These are phyloP conservation scores for Paecilomyces sp. DNA, from an alignment of 2,329 filamentous ascomycete species.

Conservation along the genomic window DNA sequence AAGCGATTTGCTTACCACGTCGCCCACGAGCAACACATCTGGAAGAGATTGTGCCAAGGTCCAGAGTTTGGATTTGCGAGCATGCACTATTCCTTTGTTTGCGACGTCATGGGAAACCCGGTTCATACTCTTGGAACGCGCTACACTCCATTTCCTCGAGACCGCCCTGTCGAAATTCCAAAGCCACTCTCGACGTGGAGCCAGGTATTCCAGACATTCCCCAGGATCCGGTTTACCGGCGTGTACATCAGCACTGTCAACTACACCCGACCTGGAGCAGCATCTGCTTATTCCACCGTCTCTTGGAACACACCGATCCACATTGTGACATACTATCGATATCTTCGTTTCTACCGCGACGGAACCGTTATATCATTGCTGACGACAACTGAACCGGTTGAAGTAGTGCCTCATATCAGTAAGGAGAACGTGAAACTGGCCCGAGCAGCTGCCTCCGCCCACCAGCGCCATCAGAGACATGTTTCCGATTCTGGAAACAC, in stretches of 20 bases:
- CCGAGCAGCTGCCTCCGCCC: conserved; percentile 17
- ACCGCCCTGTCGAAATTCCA: conserved; percentile 22
- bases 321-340: conserved; percentile 97
- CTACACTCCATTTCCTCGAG: conserved; percentile 29
- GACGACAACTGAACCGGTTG: conserved; percentile 72
- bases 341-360: conserved; percentile 89
- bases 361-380: conserved; percentile 75
- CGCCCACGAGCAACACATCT: conserved; percentile 74
- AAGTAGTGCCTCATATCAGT: conserved; percentile 78
- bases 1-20: conserved; percentile 82
- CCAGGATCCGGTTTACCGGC: conserved; percentile 87
- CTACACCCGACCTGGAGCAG: conserved; percentile 77
- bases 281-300: conserved; percentile 56
- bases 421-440: conserved; percentile 55
- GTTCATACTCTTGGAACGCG: conserved; percentile 23
- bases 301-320: conserved; percentile 80
- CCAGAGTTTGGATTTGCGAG: conserved; percentile 67
- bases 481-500: conserved; percentile 33
- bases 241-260: conserved; percentile 97
- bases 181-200: conserved; percentile 45
- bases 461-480: conserved; percentile 31
- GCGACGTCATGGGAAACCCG: conserved; percentile 46
- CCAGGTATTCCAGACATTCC: conserved; percentile 71
- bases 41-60: conserved; percentile 68
- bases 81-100: conserved; percentile 76